A percentile compares a stretch with the other conserved stretches of the same genome.
These are phyloP conservation scores for Sarcocystis neurona DNA, from an alignment of 169 alveolate genomes.

Conservation along the genomic window DNA sequence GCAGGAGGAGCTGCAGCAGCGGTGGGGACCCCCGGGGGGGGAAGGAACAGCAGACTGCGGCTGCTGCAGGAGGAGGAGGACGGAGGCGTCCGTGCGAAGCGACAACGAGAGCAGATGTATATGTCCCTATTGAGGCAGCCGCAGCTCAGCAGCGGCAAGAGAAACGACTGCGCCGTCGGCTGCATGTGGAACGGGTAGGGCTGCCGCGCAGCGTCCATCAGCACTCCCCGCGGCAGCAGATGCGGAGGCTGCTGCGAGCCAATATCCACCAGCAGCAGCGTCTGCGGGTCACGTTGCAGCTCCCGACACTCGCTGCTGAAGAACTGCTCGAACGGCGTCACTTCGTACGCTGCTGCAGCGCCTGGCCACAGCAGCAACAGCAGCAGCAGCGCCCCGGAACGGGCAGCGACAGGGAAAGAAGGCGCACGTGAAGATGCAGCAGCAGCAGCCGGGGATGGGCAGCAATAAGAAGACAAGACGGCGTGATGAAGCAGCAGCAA, in stretches of 20 bases:
- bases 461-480: too few relatives aligned
- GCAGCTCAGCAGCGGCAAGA: slow-evolving; percentile 1
- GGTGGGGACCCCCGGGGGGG: too few relatives aligned
- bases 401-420: too few relatives aligned
- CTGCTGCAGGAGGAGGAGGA: not conserved
- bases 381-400: too few relatives aligned
- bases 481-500: too few relatives aligned
- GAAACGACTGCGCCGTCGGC: slow-evolving; percentile 22
- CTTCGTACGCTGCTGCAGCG: not conserved
- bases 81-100: too few relatives aligned
- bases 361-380: not conserved
- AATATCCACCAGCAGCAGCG: not conserved
- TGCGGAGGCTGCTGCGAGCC: slow-evolving; percentile 24
- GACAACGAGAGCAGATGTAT: slow-evolving; percentile 11
- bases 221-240: slow-evolving; percentile 4
- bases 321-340: slow-evolving; percentile 29
- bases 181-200: slow-evolving; percentile 22
- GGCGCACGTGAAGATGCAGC: too few relatives aligned
- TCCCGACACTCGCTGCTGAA: slow-evolving; percentile 24
- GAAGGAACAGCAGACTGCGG: too few relatives aligned
- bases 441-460: too few relatives aligned
- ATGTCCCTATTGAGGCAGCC: slow-evolving; percentile 5
- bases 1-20: too few relatives aligned
- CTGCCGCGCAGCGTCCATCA: slow-evolving; percentile 28
- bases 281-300: not conserved